Conservation (phyloP, 371 early-diverging fungal species). For the Actinomortierella wolfii region DNA sequence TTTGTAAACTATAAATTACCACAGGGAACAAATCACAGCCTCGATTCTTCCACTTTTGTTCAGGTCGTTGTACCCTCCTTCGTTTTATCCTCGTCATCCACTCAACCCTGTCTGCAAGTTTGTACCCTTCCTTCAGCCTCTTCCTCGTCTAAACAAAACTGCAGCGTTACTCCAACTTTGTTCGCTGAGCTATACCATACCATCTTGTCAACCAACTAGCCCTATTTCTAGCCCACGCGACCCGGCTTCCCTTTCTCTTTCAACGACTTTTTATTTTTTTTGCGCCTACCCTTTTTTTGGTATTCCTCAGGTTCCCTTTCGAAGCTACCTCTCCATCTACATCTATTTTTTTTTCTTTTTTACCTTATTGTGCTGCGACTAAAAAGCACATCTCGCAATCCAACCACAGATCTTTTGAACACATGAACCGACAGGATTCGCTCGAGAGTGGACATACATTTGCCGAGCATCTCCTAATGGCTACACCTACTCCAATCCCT, state of each 20-base stretch:
- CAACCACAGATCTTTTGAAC: background rate
- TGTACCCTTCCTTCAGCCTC: slow-evolving; percentile 4
- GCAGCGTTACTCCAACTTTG: background rate
- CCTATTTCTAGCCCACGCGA: slow-evolving; percentile 11
- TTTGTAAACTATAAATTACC: slow-evolving; percentile 21
- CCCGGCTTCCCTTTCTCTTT: background rate
- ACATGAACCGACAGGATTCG: slow-evolving; percentile 8
- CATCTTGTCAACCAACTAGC: slow-evolving; percentile 36
- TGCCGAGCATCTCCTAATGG: slow-evolving; percentile 31
- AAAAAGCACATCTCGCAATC: slow-evolving; percentile 4
- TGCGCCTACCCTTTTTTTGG: background rate
- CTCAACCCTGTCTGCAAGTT: slow-evolving; percentile 20
- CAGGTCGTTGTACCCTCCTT: slow-evolving; percentile 10
- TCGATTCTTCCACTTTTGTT: slow-evolving; percentile 24
- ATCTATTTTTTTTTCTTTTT: too few species aligned
- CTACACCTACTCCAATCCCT: slow-evolving; percentile 35
- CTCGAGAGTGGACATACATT: slow-evolving; percentile 15
- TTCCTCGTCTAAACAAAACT: background rate
- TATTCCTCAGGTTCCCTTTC: slow-evolving; percentile 1
- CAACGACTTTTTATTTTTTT: background rate
- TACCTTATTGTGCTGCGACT: too few species aligned
- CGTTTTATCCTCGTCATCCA: slow-evolving; percentile 17
- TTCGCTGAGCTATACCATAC: slow-evolving; percentile 11
- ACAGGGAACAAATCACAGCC: slow-evolving; percentile 17
- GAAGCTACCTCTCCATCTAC: background rate